phyloP scores from a whole-genome alignment of 345 rosid species.

The Murraya koenigii region DNA sequence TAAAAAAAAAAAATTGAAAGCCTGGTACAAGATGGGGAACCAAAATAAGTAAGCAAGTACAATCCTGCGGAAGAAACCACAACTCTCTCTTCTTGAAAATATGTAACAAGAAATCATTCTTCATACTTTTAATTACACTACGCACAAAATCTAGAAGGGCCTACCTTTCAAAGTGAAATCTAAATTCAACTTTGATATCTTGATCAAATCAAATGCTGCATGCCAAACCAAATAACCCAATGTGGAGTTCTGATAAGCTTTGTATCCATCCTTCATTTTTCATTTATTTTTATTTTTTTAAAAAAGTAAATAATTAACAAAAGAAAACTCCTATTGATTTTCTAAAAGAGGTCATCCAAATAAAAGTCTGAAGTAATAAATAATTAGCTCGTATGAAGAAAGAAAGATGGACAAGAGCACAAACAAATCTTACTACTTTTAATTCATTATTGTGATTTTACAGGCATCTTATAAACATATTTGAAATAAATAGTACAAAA shows the following conservation, averaged over 20 bases:
- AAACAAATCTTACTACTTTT: background rate
- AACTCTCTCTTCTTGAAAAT: constrained; percentile 28
- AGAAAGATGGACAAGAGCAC: background rate
- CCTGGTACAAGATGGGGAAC: background rate
- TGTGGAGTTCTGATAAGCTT: no score
- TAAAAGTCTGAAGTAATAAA: background rate
- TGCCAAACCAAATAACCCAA: background rate
- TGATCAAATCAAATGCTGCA: background rate
- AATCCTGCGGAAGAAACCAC: constrained; percentile 21
- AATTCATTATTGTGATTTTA: constrained; percentile 9
- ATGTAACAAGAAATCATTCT: constrained; percentile 13
- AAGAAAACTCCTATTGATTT: background rate
- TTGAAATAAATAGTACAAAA: background rate
- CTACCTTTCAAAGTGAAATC: background rate
- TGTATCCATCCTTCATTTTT: no score
- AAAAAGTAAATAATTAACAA: no score
- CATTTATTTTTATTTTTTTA: no score
- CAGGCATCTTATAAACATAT: background rate
- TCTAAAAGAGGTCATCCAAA: background rate
- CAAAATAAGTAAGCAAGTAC: background rate
- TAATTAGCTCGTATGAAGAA: background rate
- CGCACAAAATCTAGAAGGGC: background rate
- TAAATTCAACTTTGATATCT: background rate
- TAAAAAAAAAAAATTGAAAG: background rate
- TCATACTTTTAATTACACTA: background rate